Base-by-base conservation (phyloP, 768 basidiomycete species). In the Suillus bovinus region DNA sequence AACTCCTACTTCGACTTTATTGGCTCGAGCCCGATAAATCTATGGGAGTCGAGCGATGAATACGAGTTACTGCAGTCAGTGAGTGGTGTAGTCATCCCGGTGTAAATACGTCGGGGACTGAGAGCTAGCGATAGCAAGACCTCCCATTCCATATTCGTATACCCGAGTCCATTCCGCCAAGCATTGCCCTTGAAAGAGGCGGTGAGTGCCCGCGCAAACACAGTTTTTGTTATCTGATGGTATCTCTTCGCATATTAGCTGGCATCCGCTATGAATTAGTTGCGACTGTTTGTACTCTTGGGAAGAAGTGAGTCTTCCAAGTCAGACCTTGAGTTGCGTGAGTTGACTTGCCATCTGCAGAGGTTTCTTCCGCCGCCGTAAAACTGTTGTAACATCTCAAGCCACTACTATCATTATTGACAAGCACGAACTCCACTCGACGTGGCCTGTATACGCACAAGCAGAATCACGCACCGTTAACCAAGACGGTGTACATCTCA, bases 381-480 rank as follows among this genome's bases (percentile, higher is more conserved):
- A 91, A 69, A 84, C 89, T 1, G 79, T 84, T 24, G 83, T 91
- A 47, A 76, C 86, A 34, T 85, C 87, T n/a, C 84, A 87, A 14
- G 80, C 85, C 22, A 84, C 90, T 38, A 78, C 82, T 14, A 88
- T 97, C 50, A 84, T 88, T 64, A 92, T 97, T 68, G 91, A 93
- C 80, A 97, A 96, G 74, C 94, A 96, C 70, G 95, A 96, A 66
- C 79, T 96, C 8, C 94, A 96, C 70, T 90, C 94, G 5, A 89
- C 92, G 1, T 97, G 95, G 95, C 94, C 95, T 3, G 83, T 96
- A 34, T 96, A 94, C 70, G 84, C 84, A 55, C 90, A 93, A 70
- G 83, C 84, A 13, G 91, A 94, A 68, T 82, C 81, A 38, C 88
- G 91, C n/a, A 81, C 84, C 17, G 75, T 85, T 20, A 69, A 79